A percentile compares a stretch with the other conserved stretches of the same genome.
Conservation (phyloP, 805 yeast genomes). For the Phaffomyces opuntiae region DNA sequence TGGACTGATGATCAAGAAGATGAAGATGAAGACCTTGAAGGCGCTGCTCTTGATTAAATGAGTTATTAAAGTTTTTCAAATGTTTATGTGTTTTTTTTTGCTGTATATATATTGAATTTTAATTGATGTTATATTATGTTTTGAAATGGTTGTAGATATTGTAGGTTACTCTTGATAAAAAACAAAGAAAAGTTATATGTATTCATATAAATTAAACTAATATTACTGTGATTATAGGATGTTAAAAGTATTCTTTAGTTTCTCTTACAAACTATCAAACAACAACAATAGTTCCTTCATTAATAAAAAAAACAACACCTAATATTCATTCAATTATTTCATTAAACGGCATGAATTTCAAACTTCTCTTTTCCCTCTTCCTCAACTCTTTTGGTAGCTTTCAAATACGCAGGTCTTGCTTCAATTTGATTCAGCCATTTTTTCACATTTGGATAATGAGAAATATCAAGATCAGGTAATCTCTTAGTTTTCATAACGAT, state of each 20-base stretch:
- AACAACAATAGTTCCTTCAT: too few relatives aligned
- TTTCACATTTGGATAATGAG: conserved; percentile 22
- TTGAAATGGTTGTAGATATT: too few relatives aligned
- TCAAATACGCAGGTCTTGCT: conserved; percentile 19
- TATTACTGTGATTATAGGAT: too few relatives aligned
- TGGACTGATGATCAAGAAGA: conserved; percentile 57
- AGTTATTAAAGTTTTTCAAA: background rate
- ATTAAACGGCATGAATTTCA: background rate
- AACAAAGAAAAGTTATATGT: too few relatives aligned
- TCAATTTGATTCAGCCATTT: conserved; percentile 22
- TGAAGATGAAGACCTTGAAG: conserved; percentile 35
- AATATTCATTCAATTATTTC: background rate
- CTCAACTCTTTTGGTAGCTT: conserved; percentile 40
- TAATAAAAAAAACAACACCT: background rate
- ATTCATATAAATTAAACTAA: too few relatives aligned
- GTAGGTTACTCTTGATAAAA: too few relatives aligned
- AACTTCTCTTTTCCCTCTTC: conserved; percentile 1
- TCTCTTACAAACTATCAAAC: too few relatives aligned
- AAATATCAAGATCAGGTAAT: conserved; percentile 4
- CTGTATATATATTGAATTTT: background rate
- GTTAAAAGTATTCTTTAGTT: too few relatives aligned
- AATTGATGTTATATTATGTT: too few relatives aligned
- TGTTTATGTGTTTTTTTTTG: background rate
- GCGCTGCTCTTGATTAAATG: conserved; percentile 9
- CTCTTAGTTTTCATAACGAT: conserved; percentile 20